Conservation (phyloP, 176 grass and related monocot species). For the Oryza glumipatula region DNA sequence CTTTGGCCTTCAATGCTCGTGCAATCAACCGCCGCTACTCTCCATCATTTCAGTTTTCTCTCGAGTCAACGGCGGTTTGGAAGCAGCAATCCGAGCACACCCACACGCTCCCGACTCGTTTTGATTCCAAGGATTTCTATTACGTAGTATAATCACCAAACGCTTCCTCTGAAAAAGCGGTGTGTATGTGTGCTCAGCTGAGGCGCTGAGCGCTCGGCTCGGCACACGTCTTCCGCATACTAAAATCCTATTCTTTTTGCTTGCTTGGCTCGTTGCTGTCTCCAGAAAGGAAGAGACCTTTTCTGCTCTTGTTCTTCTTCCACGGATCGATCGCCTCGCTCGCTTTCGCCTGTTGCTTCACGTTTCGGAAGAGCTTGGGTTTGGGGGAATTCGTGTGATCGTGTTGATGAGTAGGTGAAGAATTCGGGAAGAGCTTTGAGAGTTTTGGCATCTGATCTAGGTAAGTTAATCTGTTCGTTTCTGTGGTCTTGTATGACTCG, state of each 20-base stretch:
- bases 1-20: conserved; percentile 15
- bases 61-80: conserved; percentile 48
- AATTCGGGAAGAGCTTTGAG: neutral
- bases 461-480: neutral
- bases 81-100: conserved; percentile 38
- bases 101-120: neutral
- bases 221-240: neutral
- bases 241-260: neutral
- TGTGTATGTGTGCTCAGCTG: neutral
- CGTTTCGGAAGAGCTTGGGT: neutral
- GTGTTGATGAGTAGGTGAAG: conserved; percentile 5
- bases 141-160: neutral
- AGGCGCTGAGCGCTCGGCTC: neutral
- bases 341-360: conserved; percentile 21
- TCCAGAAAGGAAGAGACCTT: neutral
- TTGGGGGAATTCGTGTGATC: neutral
- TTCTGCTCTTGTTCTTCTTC: conserved; percentile 12
- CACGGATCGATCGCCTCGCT: neutral
- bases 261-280: neutral
- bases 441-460: conserved; percentile 1
- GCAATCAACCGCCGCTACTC: neutral
- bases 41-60: neutral
- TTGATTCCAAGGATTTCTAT: no score
- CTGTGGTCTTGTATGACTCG: no score
- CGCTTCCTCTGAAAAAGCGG: neutral